Evolutionary conservation across 2,329 filamentous ascomycete species (phyloP), one percentile per base, ranked within the genome.

Genomic region (Fonsecaea multimorphosa): DNA sequence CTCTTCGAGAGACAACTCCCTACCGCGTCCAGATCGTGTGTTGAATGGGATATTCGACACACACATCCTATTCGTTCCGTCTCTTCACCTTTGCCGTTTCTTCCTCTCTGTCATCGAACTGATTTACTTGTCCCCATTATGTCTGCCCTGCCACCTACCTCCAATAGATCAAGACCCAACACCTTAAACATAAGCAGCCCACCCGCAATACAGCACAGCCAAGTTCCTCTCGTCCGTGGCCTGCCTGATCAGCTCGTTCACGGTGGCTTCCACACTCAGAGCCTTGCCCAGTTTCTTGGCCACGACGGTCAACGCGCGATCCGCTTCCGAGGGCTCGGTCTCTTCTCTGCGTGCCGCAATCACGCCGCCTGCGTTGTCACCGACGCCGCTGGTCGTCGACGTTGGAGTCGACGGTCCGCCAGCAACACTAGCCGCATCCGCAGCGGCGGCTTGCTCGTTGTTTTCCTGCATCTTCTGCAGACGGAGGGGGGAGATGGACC

Each of bases 201-300:
- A 85, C 56, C 83, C 90, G 73, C 89, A 90, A 81, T 94, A 99
- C 72, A 99, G 79, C 49, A 97, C 89, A 1, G 95, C 94, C 74
- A 99, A 77, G 75, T 99, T 97, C 71, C 87, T 86, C 80, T 97
- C 93, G 78, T 99, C 95, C 1, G 91, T 94, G 7, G 95, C 94
- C 79, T 96, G 91, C 76, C 97, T 95, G 70, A 99, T 99, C 69
- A 99, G 80, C 75, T 99, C 95, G 74, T 97, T 98, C 61, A 99
- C 95, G 14, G 93, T 97, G 2, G 95, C 96, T 62, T 91, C 91
- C 19, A 97, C 94, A 76, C 94, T 99, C 75, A 99, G 78, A 1
- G 91, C 93, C 83, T 97, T 97, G 69, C 90, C 91, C 71, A 99
- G 79, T 81, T 99, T 99, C 86, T 97, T 98, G 75, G 91, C 88